Evolutionary conservation across 805 yeast species (phyloP).

Genomic region (Spathaspora boniae): DNA sequence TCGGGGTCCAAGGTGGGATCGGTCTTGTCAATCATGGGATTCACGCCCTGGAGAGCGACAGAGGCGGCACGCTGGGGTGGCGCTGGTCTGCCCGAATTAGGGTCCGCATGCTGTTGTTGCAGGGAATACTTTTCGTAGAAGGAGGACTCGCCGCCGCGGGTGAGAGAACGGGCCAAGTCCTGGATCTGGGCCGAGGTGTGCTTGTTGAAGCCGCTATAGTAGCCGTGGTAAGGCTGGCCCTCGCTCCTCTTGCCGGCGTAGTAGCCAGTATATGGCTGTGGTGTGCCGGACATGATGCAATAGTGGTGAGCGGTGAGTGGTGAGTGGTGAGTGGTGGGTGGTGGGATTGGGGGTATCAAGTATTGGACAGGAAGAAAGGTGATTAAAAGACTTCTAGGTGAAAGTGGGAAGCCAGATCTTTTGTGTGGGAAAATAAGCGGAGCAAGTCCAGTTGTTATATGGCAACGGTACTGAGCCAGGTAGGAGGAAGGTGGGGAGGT

Average conservation of each 20-base stretch:
- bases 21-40: slow-evolving; percentile 12
- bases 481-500: too few relatives aligned
- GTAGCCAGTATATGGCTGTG: slow-evolving; percentile 5
- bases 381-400: too few relatives aligned
- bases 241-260: slow-evolving; percentile 4
- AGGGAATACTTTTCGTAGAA: slow-evolving; percentile 1
- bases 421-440: too few relatives aligned
- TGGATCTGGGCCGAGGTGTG: slow-evolving; percentile 6
- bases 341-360: too few relatives aligned
- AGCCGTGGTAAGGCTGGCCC: slow-evolving; percentile 8
- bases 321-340: too few relatives aligned
- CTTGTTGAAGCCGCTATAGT: slow-evolving; percentile 6
- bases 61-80: background rate
- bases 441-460: too few relatives aligned
- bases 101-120: background rate
- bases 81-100: slow-evolving; percentile 1
- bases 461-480: too few relatives aligned
- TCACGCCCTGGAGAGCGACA: slow-evolving; percentile 3
- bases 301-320: too few relatives aligned
- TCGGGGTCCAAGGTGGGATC: slow-evolving; percentile 51
- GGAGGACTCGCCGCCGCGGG: slow-evolving; percentile 1
- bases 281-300: too few relatives aligned
- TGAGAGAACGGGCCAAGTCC: slow-evolving; percentile 6
- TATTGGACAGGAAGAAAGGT: too few relatives aligned
- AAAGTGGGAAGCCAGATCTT: too few relatives aligned